A percentile compares a stretch with the other conserved stretches of the same genome.
Conservation (phyloP, 768 basidiomycete genomes). For the Amanita pseudoporphyria region DNA sequence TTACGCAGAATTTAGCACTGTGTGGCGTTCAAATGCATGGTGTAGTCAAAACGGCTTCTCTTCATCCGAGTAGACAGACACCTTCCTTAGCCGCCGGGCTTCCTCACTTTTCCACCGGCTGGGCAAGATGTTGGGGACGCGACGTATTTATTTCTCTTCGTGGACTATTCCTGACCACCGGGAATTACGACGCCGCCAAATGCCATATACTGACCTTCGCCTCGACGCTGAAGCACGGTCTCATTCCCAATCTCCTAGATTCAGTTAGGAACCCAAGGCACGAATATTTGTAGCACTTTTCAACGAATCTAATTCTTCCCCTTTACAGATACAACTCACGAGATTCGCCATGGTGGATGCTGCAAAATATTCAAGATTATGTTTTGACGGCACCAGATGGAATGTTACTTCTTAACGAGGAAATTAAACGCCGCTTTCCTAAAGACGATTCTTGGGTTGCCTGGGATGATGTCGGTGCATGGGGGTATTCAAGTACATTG, state of each 20-base stretch:
- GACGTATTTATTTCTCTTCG: conserved; percentile 90
- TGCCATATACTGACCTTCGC: conserved; percentile 90
- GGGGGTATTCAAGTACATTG: conserved; percentile 69
- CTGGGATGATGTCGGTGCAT: conserved; percentile 83
- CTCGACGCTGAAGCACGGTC: conserved; percentile 87
- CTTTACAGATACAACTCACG: conserved; percentile 78
- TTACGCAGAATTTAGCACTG: conserved; percentile 86
- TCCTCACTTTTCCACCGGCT: conserved; percentile 86
- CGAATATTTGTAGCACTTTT: conserved; percentile 10
- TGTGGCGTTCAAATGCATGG: conserved; percentile 89
- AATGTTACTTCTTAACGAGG: conserved; percentile 64
- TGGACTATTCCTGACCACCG: conserved; percentile 90
- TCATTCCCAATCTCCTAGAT: conserved; percentile 94
- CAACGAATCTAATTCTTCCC: background rate
- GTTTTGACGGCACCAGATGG: conserved; percentile 78
- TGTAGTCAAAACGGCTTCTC: conserved; percentile 79
- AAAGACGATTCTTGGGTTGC: conserved; percentile 88
- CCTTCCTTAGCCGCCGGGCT: conserved; percentile 91
- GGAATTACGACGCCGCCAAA: conserved; percentile 77
- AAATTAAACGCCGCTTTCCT: conserved; percentile 90
- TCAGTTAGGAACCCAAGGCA: conserved; percentile 79
- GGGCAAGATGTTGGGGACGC: conserved; percentile 97
- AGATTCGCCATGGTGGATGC: conserved; percentile 99
- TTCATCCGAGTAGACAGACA: conserved; percentile 59
- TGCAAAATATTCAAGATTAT: conserved; percentile 98